Evolutionary conservation across 2,329 filamentous ascomycete genomes (phyloP).

Genomic region (Hypoxylon sp.): DNA sequence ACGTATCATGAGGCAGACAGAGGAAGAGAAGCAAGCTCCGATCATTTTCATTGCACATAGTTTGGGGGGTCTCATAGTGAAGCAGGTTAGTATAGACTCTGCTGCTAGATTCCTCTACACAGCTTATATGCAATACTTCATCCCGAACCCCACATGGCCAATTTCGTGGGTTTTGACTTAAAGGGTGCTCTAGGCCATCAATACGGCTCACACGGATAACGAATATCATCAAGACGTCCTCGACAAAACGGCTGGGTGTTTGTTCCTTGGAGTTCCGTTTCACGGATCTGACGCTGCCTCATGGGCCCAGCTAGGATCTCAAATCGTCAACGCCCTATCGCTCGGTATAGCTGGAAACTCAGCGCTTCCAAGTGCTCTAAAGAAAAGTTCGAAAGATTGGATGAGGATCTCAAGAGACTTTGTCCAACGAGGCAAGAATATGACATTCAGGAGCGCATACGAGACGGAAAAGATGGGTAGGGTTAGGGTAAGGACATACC

Average conservation of each 20-base stretch:
- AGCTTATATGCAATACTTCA: neutral
- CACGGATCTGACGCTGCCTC: slow-evolving; percentile 24
- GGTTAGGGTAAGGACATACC: neutral
- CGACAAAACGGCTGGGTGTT: slow-evolving; percentile 13
- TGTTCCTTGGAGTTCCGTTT: slow-evolving; percentile 24
- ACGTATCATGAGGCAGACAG: slow-evolving; percentile 15
- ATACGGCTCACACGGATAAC: slow-evolving; percentile 19
- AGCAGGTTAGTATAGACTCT: slow-evolving; percentile 10
- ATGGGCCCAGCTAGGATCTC: slow-evolving; percentile 13
- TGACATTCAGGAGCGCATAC: slow-evolving; percentile 28
- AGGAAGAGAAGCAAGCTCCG: slow-evolving; percentile 15
- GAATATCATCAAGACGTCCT: slow-evolving; percentile 23
- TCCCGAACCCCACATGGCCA: neutral
- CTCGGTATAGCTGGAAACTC: slow-evolving; percentile 16
- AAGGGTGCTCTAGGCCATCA: slow-evolving; percentile 8
- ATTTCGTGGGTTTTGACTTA: neutral
- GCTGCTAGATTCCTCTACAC: neutral
- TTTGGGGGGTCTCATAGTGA: slow-evolving; percentile 26
- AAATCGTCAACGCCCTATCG: slow-evolving; percentile 12
- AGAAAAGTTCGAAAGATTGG: slow-evolving; percentile 20
- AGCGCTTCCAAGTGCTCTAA: slow-evolving; percentile 2
- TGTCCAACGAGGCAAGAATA: slow-evolving; percentile 22
- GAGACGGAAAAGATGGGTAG: slow-evolving; percentile 27
- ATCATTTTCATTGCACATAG: slow-evolving; percentile 27
- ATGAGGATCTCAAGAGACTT: slow-evolving; percentile 28